Conservation (phyloP, 768 basidiomycete genomes). For the Cystobasidium tubakii region DNA sequence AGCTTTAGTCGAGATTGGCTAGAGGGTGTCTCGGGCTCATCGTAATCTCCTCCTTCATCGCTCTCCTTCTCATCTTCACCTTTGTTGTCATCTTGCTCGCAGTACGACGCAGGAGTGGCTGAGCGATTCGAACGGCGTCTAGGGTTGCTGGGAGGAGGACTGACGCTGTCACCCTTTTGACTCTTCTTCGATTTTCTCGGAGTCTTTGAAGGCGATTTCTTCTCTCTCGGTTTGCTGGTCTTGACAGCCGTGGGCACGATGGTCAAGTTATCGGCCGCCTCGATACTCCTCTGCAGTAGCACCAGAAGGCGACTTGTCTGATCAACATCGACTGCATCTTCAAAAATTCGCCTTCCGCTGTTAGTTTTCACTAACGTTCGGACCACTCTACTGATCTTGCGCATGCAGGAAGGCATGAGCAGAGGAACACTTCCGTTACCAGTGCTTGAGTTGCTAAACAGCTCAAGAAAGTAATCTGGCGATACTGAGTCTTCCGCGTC, state of each 20-base stretch:
- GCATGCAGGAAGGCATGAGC: slow-evolving; percentile 8
- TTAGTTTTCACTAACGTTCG: background rate
- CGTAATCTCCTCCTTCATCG: background rate
- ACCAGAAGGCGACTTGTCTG: slow-evolving; percentile 63
- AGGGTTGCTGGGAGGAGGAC: slow-evolving; percentile 43
- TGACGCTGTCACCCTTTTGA: slow-evolving; percentile 19
- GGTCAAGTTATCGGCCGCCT: slow-evolving; percentile 67
- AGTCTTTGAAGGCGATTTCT: slow-evolving; percentile 37
- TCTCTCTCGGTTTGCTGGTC: slow-evolving; percentile 50
- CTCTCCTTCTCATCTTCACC: slow-evolving; percentile 11
- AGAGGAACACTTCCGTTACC: too few relatives aligned
- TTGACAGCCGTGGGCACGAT: slow-evolving; percentile 55
- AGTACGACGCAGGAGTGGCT: slow-evolving; percentile 47
- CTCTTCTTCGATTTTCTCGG: slow-evolving; percentile 23
- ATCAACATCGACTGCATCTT: background rate
- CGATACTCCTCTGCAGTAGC: slow-evolving; percentile 71
- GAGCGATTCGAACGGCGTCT: slow-evolving; percentile 52
- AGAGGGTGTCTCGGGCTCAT: background rate
- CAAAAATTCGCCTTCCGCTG: background rate
- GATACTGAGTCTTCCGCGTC: slow-evolving; percentile 18
- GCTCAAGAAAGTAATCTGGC: background rate
- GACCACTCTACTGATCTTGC: background rate
- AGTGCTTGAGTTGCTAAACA: background rate
- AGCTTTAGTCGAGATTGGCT: slow-evolving; percentile 8
- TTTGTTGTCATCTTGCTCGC: slow-evolving; percentile 27